Conservation (phyloP, 257 asterid species). For the Solanum sitiens region DNA sequence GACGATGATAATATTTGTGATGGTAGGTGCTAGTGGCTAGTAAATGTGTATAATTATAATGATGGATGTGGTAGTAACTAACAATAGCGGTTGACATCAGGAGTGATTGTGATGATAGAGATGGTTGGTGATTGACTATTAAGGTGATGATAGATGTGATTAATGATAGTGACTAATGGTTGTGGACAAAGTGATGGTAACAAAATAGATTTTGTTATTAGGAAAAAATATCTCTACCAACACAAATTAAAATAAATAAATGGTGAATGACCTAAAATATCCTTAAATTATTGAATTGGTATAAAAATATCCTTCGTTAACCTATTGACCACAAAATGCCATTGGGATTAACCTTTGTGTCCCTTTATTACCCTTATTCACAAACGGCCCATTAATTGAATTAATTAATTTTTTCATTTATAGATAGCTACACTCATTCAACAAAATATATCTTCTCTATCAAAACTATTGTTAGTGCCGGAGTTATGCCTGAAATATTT, state of each 20-base stretch:
- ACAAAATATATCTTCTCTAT: neutral
- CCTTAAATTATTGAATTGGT: neutral
- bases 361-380: neutral
- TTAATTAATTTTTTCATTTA: neutral
- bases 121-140: neutral
- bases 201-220: neutral
- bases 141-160: neutral
- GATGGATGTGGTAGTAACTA: neutral
- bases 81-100: neutral
- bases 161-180: too few relatives aligned
- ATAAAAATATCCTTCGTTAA: too few relatives aligned
- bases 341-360: neutral
- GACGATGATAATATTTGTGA: too few relatives aligned
- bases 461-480: neutral
- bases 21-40: neutral
- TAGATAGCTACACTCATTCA: neutral
- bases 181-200: neutral
- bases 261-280: neutral
- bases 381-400: neutral
- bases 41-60: too few relatives aligned
- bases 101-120: too few relatives aligned
- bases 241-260: neutral
- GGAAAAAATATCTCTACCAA: neutral
- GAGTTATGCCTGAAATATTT: neutral
- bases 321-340: neutral